These are phyloP conservation scores for Botrytis byssoidea DNA, from an alignment of 2,329 filamentous ascomycete species.

Conservation along the genomic window DNA sequence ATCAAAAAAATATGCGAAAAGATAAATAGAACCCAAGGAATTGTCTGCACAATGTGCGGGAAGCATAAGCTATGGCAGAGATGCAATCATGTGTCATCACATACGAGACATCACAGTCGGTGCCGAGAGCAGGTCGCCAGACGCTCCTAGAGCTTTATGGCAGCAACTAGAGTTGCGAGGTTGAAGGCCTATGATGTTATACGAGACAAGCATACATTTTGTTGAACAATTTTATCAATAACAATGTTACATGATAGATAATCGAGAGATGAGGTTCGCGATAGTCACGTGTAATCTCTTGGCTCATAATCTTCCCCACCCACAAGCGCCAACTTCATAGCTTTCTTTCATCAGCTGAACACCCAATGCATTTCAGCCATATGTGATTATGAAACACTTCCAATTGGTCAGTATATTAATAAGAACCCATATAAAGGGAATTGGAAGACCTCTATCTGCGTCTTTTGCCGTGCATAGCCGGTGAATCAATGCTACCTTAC, in stretches of 20 bases:
- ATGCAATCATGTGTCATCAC: not conserved
- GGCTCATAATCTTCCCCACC: not conserved
- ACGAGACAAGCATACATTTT: not conserved
- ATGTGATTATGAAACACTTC: not conserved
- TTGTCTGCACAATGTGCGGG: not conserved
- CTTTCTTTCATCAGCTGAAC: not conserved
- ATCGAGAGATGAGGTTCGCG: not conserved
- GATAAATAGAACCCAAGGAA: too few species aligned
- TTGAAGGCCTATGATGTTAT: too few species aligned
- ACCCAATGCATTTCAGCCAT: not conserved
- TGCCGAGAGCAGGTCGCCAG: not conserved
- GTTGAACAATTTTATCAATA: not conserved
- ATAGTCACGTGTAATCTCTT: not conserved
- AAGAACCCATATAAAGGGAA: not conserved
- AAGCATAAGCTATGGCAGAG: not conserved
- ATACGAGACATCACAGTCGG: not conserved
- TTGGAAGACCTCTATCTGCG: not conserved
- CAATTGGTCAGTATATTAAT: not conserved
- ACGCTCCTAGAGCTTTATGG: not conserved
- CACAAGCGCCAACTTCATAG: not conserved
- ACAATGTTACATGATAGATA: not conserved
- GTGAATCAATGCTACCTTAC: not conserved
- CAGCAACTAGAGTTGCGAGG: not conserved
- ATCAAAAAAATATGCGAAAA: not conserved
- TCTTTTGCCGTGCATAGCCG: not conserved